These are phyloP conservation scores for Verticillium dahliae DNA, from an alignment of 2,329 filamentous ascomycete species.

Conservation along the genomic window DNA sequence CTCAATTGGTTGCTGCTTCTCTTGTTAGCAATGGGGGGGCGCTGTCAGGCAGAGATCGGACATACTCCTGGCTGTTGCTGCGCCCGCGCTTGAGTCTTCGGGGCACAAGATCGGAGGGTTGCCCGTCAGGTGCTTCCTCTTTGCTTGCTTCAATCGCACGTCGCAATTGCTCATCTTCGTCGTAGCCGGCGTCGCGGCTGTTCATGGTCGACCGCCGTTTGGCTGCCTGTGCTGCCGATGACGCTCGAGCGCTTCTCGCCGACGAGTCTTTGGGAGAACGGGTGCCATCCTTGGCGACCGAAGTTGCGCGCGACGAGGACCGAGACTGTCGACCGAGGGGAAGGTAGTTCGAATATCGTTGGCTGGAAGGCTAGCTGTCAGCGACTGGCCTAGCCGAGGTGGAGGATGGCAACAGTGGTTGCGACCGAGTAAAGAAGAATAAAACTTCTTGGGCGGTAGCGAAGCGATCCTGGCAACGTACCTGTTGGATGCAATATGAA, in stretches of 20 bases:
- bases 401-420: too few species aligned
- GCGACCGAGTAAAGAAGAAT: slow-evolving; percentile 5
- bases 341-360: slow-evolving; percentile 61
- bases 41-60: slow-evolving; percentile 15
- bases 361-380: slow-evolving; percentile 30
- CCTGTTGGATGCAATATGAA: slow-evolving; percentile 77
- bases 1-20: slow-evolving; percentile 57
- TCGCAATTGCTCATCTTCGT: slow-evolving; percentile 85
- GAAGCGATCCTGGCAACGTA: slow-evolving; percentile 40
- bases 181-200: slow-evolving; percentile 88
- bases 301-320: slow-evolving; percentile 55
- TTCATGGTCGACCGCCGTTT: slow-evolving; percentile 97
- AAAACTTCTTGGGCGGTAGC: slow-evolving; percentile 4
- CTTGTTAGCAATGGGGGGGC: background rate
- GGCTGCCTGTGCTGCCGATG: slow-evolving; percentile 47
- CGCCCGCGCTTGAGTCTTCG: slow-evolving; percentile 75
- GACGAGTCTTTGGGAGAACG: slow-evolving; percentile 47
- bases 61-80: slow-evolving; percentile 93
- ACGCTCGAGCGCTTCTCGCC: slow-evolving; percentile 49
- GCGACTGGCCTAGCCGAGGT: background rate
- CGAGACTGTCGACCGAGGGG: slow-evolving; percentile 51
- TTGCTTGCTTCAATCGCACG: slow-evolving; percentile 94
- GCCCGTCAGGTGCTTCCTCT: slow-evolving; percentile 47
- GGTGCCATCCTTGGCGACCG: slow-evolving; percentile 56
- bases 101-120: slow-evolving; percentile 41